These are phyloP conservation scores for Massariosphaeria phaeospora DNA, from an alignment of 495 filamentous ascomycete genomes.

Conservation along the genomic window DNA sequence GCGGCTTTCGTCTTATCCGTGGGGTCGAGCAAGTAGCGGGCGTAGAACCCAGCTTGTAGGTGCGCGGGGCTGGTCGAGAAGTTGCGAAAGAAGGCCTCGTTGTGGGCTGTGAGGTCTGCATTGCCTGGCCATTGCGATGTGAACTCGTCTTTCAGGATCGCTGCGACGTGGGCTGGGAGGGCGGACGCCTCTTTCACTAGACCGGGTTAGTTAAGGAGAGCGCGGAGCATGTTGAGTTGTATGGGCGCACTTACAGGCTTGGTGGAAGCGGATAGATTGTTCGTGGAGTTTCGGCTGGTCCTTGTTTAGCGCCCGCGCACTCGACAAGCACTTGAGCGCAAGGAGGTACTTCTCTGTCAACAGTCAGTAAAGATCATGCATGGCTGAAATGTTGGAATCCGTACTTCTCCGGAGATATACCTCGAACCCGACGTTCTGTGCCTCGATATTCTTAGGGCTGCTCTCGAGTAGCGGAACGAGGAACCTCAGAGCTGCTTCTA, in stretches of 20 bases:
- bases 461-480: constrained; percentile 72
- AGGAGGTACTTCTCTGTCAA: constrained; percentile 70
- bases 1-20: constrained; percentile 51
- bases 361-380: constrained; percentile 29
- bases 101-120: constrained; percentile 59
- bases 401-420: constrained; percentile 74
- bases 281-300: constrained; percentile 73
- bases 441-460: constrained; percentile 74
- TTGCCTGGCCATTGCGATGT: constrained; percentile 51
- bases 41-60: constrained; percentile 58
- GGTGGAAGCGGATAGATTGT: constrained; percentile 65
- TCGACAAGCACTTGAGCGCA: constrained; percentile 78
- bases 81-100: constrained; percentile 58
- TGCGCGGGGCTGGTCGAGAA: constrained; percentile 61
- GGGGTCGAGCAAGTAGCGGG: constrained; percentile 56
- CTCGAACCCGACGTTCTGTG: constrained; percentile 82
- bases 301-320: constrained; percentile 62
- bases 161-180: constrained; percentile 58
- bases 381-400: constrained; percentile 40
- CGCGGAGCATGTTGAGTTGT: background rate
- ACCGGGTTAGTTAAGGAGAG: background rate
- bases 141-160: constrained; percentile 63
- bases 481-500: constrained; percentile 85
- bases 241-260: constrained; percentile 43
- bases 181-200: constrained; percentile 49